Percentiles rank a stretch among this genome's conserved stretches.
These are phyloP conservation scores for Neospora caninum DNA, from an alignment of 169 alveolate species.

Conservation along the genomic window DNA sequence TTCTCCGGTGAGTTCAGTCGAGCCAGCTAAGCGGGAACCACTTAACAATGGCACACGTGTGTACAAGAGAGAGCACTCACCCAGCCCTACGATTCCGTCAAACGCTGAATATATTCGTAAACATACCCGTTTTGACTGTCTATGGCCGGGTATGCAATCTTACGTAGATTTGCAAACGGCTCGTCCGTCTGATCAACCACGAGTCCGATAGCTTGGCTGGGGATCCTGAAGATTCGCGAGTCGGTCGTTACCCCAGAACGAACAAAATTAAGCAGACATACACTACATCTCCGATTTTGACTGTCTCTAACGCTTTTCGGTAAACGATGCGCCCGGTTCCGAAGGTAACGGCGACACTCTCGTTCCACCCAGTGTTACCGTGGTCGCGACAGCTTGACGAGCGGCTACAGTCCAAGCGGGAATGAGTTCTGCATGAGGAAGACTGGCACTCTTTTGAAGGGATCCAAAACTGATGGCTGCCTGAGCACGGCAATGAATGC, in stretches of 20 bases:
- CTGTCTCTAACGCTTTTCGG: neutral
- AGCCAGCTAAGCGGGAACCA: neutral
- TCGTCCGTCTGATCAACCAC: slow-evolving; percentile 4
- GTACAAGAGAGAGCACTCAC: neutral
- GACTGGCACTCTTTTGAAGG: slow-evolving; percentile 17
- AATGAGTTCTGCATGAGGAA: neutral
- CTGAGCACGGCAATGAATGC: neutral
- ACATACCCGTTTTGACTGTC: neutral
- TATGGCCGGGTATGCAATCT: neutral
- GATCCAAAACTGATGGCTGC: slow-evolving; percentile 24
- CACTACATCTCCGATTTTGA: neutral
- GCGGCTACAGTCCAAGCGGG: neutral
- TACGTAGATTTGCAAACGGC: slow-evolving; percentile 10
- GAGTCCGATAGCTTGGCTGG: slow-evolving; percentile 23
- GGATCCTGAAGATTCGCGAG: neutral
- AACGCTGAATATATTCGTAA: neutral
- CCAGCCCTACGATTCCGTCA: slow-evolving; percentile 27
- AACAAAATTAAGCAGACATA: neutral
- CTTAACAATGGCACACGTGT: neutral
- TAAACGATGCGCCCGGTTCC: slow-evolving; percentile 5
- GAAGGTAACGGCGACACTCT: neutral
- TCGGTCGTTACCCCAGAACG: neutral
- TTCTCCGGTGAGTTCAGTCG: neutral
- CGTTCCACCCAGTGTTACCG: neutral
- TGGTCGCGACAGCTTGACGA: neutral